phyloP scores from a whole-genome alignment of 371 early-diverging fungal species.

The Haplosporangium sp. region DNA sequence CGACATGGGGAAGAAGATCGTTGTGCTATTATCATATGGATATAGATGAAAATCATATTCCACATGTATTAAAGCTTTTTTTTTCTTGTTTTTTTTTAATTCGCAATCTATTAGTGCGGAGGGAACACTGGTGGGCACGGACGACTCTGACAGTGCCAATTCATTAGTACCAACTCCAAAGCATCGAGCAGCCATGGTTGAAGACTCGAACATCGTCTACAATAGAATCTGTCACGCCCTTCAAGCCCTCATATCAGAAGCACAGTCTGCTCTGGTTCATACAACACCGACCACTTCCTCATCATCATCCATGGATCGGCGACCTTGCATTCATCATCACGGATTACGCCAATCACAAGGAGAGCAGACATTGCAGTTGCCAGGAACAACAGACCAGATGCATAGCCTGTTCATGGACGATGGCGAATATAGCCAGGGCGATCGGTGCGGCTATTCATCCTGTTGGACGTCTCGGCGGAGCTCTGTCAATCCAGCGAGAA shows the following conservation, averaged over 20 bases:
- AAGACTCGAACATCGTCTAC: conserved; percentile 47
- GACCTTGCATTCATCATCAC: background rate
- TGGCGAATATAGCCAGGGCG: conserved; percentile 10
- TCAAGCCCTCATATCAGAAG: conserved; percentile 43
- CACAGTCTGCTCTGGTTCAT: conserved; percentile 36
- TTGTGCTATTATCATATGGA: too few species aligned
- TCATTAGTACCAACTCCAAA: conserved; percentile 33
- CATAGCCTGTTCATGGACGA: conserved; percentile 8
- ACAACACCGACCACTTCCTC: conserved; percentile 4
- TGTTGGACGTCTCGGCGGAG: conserved; percentile 36
- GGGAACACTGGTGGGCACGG: conserved; percentile 49
- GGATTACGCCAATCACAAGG: background rate
- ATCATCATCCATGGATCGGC: background rate
- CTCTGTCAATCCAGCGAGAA: conserved; percentile 11
- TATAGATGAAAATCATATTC: too few species aligned
- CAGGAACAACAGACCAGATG: background rate
- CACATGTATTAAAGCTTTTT: background rate
- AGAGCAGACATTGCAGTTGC: background rate
- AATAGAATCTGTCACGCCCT: conserved; percentile 51
- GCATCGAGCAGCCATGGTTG: conserved; percentile 29
- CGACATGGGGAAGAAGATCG: too few species aligned
- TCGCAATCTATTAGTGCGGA: conserved; percentile 32
- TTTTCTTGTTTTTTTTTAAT: background rate
- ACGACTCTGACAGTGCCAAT: conserved; percentile 40
- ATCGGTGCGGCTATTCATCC: conserved; percentile 17